Base-by-base conservation (phyloP, 2,329 filamentous ascomycete species). In the Furcasterigmium furcatum region DNA sequence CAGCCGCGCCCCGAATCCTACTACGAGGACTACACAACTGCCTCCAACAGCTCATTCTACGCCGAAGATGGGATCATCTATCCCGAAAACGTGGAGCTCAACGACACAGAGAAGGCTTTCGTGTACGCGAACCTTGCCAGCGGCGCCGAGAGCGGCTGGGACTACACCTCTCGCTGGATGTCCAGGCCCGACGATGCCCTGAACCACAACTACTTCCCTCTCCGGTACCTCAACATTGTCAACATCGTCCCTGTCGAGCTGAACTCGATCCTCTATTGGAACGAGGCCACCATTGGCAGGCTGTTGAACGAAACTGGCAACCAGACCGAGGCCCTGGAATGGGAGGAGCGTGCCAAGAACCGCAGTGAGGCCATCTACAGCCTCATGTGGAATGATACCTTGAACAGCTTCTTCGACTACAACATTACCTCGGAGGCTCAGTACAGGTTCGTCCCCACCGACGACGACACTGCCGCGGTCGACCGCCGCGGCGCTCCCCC, bases 1-100 rank as follows among this genome's bases (percentile, higher is more conserved):
- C 77, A 84, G 54, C 84, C 84, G 2, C 76, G 84, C 2, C 84
- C 84, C 2, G 84, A 87, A 60, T 85, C 81, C 0, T 87, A 77
- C 61, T 70, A 74, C 20, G 83, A 87, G 54, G 84, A 87, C 60
- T 86, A 79, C 55, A 62, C 73, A 24, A 84, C 80, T 1, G 83
- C 80, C n/a, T 84, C 73, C 57, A 87, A 87, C 56, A 54, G 62
- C 22, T 84, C 82, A 0, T 87, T 85, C 64, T 82, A 80, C 57
- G 72, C 80, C 12, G 55, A 63, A 5, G 73, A 75, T 2, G 82
- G 82, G 20, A 75, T 77, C 38, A 74, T 82, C 50, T 85, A 83
- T 55, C 76, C 79, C 1, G 71, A 74, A 42, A 69, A 59, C 0
- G 58, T 62, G 10, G 53, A 70, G 2, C 72, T 85, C 14, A 79